Evolutionary conservation across 2,329 filamentous ascomycete species (phyloP), one percentile per base, ranked within the genome.

Genomic region (Cladosporium colombiae): DNA sequence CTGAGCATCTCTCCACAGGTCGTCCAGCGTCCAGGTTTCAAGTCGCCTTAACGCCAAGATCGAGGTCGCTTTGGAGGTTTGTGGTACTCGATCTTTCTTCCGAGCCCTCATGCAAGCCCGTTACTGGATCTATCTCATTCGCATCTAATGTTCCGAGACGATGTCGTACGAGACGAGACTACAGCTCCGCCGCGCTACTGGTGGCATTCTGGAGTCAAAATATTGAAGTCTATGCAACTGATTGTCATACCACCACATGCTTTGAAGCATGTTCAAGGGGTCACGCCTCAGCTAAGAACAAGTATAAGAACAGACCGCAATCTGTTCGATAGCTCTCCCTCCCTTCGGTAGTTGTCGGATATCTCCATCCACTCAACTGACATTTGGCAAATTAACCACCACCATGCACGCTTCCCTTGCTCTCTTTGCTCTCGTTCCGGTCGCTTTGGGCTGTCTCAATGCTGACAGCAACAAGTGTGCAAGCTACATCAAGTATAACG

Each of bases 401-500:
- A 46, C 23, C n/a, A 46, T 46, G 40, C 40, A 46, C 40, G n/a
- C 40, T 21, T 18, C 5, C 4, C n/a, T 46, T 13, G 8, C 40
- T 46, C n/a, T 46, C n/a, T n/a, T 53, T 25, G 50, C 14, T 31
- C 50, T 53, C 50, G n/a, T 53, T 11, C 50, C 50, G 23, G 27
- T 18, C 14, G 13, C 50, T 25, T 27, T 53, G 10, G 25, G 23
- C 13, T 53, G 50, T 31, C 50, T 53, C 23, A 53, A 53, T 23
- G 50, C 23, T 27, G 27, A 53, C 50, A 53, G 6, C 25, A 53
- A 53, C 25, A 53, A 53, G 50, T 53, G 50, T 11, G 50, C 50
- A 53, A 53, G 50, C 50, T 53, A 53, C 23, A 53, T 53, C 50
- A 53, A 53, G 25, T 53, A 23, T 25, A 53, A 53, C 25, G 13